Evolutionary conservation across 495 filamentous ascomycete genomes (phyloP).

Genomic region (Penicillium robsamsonii): DNA sequence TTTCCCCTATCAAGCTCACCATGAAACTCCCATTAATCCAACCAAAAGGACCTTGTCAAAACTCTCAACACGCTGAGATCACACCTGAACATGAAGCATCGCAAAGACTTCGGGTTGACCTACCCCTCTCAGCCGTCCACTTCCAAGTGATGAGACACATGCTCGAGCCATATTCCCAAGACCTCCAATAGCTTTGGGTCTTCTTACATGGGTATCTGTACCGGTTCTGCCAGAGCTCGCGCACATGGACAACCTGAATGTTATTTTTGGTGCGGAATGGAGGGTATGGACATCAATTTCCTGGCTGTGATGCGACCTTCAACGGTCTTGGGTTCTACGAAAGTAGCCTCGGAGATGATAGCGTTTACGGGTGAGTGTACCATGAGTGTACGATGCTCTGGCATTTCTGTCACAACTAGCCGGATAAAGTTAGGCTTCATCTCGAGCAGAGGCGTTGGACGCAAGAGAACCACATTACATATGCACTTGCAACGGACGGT

Average conservation of each 20-base stretch:
- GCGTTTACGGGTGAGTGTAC: background rate
- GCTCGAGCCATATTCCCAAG: background rate
- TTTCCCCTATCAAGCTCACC: background rate
- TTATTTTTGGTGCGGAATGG: background rate
- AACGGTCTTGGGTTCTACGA: background rate
- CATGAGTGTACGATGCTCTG: background rate
- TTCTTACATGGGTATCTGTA: background rate
- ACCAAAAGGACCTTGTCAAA: background rate
- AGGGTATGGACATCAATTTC: background rate
- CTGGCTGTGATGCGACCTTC: background rate
- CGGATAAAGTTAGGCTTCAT: background rate
- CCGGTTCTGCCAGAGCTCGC: background rate
- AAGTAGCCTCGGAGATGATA: background rate
- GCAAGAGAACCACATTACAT: background rate
- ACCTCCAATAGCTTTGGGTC: background rate
- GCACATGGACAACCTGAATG: background rate
- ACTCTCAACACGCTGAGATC: background rate
- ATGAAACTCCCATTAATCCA: background rate
- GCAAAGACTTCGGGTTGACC: background rate
- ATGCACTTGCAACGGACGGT: background rate
- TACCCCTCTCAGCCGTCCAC: background rate
- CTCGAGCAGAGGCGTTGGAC: background rate
- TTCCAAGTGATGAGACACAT: background rate
- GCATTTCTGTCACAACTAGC: background rate
- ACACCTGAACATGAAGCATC: background rate